Base-by-base conservation (phyloP, 2,329 filamentous ascomycete species). In the Colletotrichum higginsianum region DNA sequence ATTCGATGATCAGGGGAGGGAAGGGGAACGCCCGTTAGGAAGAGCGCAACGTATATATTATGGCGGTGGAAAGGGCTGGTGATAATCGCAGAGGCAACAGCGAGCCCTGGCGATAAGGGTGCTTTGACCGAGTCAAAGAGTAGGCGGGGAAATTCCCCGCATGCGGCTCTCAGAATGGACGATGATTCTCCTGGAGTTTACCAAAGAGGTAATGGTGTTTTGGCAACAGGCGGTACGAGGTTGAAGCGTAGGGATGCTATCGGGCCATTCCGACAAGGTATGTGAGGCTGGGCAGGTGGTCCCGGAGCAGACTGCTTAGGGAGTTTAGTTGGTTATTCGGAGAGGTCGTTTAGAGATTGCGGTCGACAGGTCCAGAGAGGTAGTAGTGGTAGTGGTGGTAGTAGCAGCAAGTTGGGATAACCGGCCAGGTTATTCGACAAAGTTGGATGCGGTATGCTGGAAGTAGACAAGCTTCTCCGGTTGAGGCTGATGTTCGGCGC, bases 51-150 rank as follows among this genome's bases (percentile, higher is more conserved):
- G 64, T 53, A 47, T 56, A 16, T 42, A 50, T 15, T 35, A 35
- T 35, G 30, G 30, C 7, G 30, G 57, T 26, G 49, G 58, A 49
- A 61, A 61, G 40, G 8, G 7, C 15, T 16, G 61, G 61, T 21
- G 23, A 47, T 11, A 23, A 38, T 53, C 60, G 46, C 35, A 65
- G 55, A 67, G 64, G 53, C 58, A 72, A 67, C 55, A 68, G 72
- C 72, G 56, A 69, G 57, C 70, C 70, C 66, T 63, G 64, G 46
- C 65, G 21, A 50, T 23, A 15, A 67, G 66, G 70, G 70, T 74
- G 66, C 73, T 74, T 74, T 73, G 73, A 74, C 73, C 71, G 73
- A 67, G 73, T 74, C 73, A 73, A 74, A 69, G 71, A 71, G 44
- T 71, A 66, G 62, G 73, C 73, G 73, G 73, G 73, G 73, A 73